phyloP scores from a whole-genome alignment of 2,329 filamentous ascomycete genomes.

The Neonectria coccinea region DNA sequence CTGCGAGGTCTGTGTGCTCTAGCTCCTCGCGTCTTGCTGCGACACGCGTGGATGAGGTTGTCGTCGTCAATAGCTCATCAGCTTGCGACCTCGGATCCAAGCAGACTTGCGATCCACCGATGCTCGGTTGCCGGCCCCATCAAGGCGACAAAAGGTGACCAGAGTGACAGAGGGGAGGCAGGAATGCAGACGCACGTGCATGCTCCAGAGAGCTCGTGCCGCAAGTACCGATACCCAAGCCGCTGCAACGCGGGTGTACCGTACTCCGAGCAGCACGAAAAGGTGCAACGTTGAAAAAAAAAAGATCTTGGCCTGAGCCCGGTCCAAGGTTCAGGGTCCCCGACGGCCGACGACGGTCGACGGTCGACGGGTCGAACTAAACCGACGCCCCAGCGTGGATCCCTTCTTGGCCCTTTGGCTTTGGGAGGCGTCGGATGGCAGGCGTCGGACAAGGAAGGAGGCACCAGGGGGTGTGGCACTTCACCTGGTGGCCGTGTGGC shows the following conservation, averaged over 20 bases:
- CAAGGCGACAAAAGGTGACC: conserved; percentile 16
- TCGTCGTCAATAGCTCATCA: conserved; percentile 32
- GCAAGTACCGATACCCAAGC: conserved; percentile 40
- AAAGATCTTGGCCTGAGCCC: not conserved
- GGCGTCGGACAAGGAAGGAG: conserved; percentile 9
- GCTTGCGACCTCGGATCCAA: conserved; percentile 14
- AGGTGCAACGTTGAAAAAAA: conserved; percentile 32
- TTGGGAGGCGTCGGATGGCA: conserved; percentile 21
- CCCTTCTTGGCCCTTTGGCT: not conserved
- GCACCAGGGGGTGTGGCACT: conserved; percentile 12
- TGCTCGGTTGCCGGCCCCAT: conserved; percentile 32
- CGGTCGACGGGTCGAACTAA: conserved; percentile 24
- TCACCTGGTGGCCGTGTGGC: conserved; percentile 11
- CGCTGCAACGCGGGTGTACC: conserved; percentile 30
- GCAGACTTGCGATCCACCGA: conserved; percentile 35
- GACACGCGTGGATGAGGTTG: conserved; percentile 32
- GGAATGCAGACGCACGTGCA: conserved; percentile 36
- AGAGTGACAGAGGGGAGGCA: conserved; percentile 13
- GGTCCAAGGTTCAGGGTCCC: conserved; percentile 29
- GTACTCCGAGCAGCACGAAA: conserved; percentile 28
- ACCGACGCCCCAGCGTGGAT: conserved; percentile 15
- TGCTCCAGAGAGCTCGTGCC: conserved; percentile 15
- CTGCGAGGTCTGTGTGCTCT: conserved; percentile 16
- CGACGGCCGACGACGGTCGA: conserved; percentile 19
- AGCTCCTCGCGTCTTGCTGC: conserved; percentile 29